Conservation (phyloP, 345 rosid species). For the Camelina neglecta region DNA sequence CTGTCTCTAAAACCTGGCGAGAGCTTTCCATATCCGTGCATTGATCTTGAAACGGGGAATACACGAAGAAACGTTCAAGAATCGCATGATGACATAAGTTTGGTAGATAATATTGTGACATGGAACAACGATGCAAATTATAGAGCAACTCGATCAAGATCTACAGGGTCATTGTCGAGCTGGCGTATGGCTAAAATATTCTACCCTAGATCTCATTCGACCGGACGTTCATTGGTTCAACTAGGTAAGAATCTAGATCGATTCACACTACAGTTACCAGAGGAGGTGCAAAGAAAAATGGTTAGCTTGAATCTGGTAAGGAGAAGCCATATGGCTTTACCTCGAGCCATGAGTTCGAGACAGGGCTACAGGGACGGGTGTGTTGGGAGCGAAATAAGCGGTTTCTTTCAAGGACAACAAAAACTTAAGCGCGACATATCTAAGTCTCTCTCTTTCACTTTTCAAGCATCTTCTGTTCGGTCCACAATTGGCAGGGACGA, state of each 20-base stretch:
- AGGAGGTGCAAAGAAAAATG: slow-evolving; percentile 54
- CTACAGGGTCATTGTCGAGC: slow-evolving; percentile 49
- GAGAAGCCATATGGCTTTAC: slow-evolving; percentile 57
- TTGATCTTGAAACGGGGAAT: slow-evolving; percentile 43
- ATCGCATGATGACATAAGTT: slow-evolving; percentile 17
- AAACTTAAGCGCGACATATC: not conserved
- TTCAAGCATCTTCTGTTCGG: slow-evolving; percentile 22
- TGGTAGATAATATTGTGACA: slow-evolving; percentile 10
- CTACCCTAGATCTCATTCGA: slow-evolving; percentile 63
- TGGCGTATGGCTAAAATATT: slow-evolving; percentile 50
- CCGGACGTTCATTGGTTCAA: slow-evolving; percentile 63
- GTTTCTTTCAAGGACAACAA: not conserved
- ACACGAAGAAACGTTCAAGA: not conserved
- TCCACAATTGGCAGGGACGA: slow-evolving; percentile 14
- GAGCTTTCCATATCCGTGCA: not conserved
- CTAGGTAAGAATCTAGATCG: slow-evolving; percentile 56
- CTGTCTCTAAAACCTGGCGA: slow-evolving; percentile 19
- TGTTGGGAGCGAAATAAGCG: slow-evolving; percentile 5
- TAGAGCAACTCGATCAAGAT: slow-evolving; percentile 50
- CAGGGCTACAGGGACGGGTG: slow-evolving; percentile 51
- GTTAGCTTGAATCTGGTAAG: slow-evolving; percentile 39
- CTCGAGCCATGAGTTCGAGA: slow-evolving; percentile 59
- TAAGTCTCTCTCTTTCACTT: slow-evolving; percentile 29
- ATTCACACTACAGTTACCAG: slow-evolving; percentile 69
- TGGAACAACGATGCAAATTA: slow-evolving; percentile 21